Conservation (phyloP, 139 green algal species). For the Limnomonas spitsbergensis region DNA sequence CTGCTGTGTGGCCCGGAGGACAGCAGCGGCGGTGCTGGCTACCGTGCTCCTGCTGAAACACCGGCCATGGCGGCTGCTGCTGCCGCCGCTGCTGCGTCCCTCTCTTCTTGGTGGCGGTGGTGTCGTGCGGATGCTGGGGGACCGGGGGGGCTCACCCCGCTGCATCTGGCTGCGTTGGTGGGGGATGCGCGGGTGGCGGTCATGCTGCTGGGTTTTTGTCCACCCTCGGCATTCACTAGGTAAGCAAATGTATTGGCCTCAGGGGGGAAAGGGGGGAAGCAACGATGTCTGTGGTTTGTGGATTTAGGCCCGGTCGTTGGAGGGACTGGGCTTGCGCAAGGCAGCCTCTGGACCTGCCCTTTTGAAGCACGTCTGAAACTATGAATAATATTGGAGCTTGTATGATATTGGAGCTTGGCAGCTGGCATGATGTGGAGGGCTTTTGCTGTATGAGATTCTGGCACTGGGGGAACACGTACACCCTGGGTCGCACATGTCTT, state of each 20-base stretch:
- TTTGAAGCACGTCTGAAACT: too few species aligned
- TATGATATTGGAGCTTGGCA: too few species aligned
- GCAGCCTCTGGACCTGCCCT: too few species aligned
- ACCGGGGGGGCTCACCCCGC: constrained; percentile 43
- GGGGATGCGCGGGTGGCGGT: constrained; percentile 42
- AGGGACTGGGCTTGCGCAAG: constrained; percentile 1
- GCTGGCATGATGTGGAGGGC: too few species aligned
- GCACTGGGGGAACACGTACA: too few species aligned
- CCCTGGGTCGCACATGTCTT: too few species aligned
- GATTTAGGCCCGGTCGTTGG: too few species aligned
- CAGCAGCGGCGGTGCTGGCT: not conserved
- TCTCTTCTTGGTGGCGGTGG: constrained; percentile 21
- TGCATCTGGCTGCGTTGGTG: constrained; percentile 52
- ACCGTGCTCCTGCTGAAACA: not conserved
- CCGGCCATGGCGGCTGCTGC: not conserved
- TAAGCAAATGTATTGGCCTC: too few species aligned
- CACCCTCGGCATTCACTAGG: constrained; percentile 37
- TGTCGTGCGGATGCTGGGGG: constrained; percentile 35
- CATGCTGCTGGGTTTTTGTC: constrained; percentile 41
- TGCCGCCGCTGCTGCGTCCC: not conserved
- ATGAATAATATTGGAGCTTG: too few species aligned
- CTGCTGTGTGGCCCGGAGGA: not conserved
- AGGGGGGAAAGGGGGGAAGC: too few species aligned
- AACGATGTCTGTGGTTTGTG: too few species aligned
- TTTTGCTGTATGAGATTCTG: too few species aligned